phyloP scores from a whole-genome alignment of 768 basidiomycete species.

The Kwoniella botswanensis region DNA sequence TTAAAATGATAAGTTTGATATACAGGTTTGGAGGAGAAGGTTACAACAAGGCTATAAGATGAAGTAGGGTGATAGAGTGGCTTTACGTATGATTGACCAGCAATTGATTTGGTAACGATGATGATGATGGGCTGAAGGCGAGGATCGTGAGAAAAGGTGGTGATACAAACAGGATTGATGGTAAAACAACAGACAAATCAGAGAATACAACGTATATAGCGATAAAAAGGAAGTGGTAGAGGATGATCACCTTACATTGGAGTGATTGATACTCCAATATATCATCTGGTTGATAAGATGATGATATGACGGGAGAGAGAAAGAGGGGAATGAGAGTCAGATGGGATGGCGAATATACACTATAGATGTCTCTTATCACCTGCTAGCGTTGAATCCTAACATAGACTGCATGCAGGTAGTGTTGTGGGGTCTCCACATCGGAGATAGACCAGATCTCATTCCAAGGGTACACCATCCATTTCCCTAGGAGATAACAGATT shows the following conservation, averaged over 20 bases:
- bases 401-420: background rate
- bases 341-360: background rate
- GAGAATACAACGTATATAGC: background rate
- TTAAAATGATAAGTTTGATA: no score
- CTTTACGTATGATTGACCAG: background rate
- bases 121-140: conserved; percentile 1
- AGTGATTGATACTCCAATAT: no score
- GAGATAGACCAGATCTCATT: background rate
- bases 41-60: conserved; percentile 1
- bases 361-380: background rate
- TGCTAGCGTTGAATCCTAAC: background rate
- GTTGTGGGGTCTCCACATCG: conserved; percentile 2
- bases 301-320: background rate
- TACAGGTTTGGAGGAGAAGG: background rate
- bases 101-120: background rate
- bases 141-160: background rate
- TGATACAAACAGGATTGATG: conserved; percentile 7
- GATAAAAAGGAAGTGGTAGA: background rate
- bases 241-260: background rate
- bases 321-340: background rate
- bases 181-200: background rate
- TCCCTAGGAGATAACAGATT: conserved; percentile 4
- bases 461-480: background rate
- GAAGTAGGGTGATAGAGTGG: background rate
- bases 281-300: background rate